phyloP scores from a whole-genome alignment of 2,329 filamentous ascomycete genomes.

The Trichoderma sp. region DNA sequence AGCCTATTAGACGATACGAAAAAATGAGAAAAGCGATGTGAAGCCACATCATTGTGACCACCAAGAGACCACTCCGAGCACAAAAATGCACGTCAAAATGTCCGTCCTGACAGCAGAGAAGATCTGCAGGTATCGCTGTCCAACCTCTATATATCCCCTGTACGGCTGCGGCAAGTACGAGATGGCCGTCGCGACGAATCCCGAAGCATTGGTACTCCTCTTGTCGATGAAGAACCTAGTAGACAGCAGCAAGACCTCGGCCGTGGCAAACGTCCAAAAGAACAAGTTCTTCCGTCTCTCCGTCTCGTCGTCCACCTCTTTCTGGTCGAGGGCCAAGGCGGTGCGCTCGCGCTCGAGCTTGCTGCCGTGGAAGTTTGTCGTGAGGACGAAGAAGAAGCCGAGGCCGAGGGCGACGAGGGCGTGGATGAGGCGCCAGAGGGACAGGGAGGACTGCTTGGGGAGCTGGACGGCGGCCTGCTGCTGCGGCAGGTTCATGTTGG shows the following conservation, averaged over 20 bases:
- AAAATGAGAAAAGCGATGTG: not conserved
- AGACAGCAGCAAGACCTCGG: conserved; percentile 71
- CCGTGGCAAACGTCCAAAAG: conserved; percentile 81
- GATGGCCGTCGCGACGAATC: conserved; percentile 64
- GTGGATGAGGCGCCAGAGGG: conserved; percentile 73
- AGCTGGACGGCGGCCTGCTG: conserved; percentile 41
- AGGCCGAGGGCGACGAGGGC: conserved; percentile 70
- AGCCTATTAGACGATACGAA: conserved; percentile 1
- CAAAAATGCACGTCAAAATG: conserved; percentile 75
- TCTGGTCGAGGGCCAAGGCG: conserved; percentile 35
- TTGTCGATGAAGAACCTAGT: conserved; percentile 71
- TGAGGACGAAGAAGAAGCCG: conserved; percentile 69
- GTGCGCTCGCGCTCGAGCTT: conserved; percentile 59
- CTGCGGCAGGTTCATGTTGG: conserved; percentile 44
- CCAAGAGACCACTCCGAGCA: conserved; percentile 64
- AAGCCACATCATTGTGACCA: conserved; percentile 33
- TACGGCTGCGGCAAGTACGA: conserved; percentile 68
- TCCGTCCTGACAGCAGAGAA: conserved; percentile 72
- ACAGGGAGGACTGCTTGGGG: conserved; percentile 43
- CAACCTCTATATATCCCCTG: conserved; percentile 62
- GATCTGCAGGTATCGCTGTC: conserved; percentile 68
- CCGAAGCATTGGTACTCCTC: conserved; percentile 57
- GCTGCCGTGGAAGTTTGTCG: conserved; percentile 69
- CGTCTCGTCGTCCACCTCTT: conserved; percentile 34
- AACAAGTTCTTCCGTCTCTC: conserved; percentile 50